Conservation (phyloP, 164 flowering plant species). For the Paratinospora sagittata region DNA sequence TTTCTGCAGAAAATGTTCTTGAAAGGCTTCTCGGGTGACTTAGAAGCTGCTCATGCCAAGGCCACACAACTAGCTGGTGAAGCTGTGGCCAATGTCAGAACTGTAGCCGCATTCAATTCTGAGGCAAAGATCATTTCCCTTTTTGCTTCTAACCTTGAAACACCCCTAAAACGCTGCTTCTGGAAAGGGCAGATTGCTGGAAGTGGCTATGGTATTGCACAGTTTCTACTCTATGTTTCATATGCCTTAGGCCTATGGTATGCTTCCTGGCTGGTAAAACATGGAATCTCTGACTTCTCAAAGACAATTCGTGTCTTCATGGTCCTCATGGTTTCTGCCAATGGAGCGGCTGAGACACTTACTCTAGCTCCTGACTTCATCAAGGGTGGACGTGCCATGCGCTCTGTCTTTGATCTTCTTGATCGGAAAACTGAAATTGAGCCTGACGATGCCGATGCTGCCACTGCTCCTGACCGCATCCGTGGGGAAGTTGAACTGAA, state of each 20-base stretch:
- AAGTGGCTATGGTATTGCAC: slow-evolving; percentile 85
- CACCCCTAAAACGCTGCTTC: slow-evolving; percentile 70
- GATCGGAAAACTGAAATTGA: slow-evolving; percentile 92
- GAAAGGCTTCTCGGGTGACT: slow-evolving; percentile 93
- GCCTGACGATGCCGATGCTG: slow-evolving; percentile 77
- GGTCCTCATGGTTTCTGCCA: slow-evolving; percentile 99
- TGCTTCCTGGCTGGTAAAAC: slow-evolving; percentile 95
- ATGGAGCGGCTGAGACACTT: slow-evolving; percentile 97
- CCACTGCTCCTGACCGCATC: slow-evolving; percentile 59
- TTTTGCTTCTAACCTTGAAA: slow-evolving; percentile 53
- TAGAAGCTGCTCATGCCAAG: slow-evolving; percentile 85
- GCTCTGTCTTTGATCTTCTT: slow-evolving; percentile 86
- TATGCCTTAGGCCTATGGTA: slow-evolving; percentile 97
- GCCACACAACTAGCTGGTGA: slow-evolving; percentile 96
- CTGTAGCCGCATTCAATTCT: slow-evolving; percentile 96
- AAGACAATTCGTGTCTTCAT: slow-evolving; percentile 92
- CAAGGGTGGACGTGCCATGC: slow-evolving; percentile 93
- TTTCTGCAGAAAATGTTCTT: slow-evolving; percentile 87
- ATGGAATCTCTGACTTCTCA: slow-evolving; percentile 94
- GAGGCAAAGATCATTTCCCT: slow-evolving; percentile 72
- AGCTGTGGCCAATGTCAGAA: slow-evolving; percentile 87
- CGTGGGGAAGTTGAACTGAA: slow-evolving; percentile 90
- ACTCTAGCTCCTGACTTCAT: slow-evolving; percentile 97
- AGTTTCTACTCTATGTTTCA: slow-evolving; percentile 82
- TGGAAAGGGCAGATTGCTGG: slow-evolving; percentile 99